Evolutionary conservation across 2,329 filamentous ascomycete genomes (phyloP).

Genomic region (Xylariales sp.): DNA sequence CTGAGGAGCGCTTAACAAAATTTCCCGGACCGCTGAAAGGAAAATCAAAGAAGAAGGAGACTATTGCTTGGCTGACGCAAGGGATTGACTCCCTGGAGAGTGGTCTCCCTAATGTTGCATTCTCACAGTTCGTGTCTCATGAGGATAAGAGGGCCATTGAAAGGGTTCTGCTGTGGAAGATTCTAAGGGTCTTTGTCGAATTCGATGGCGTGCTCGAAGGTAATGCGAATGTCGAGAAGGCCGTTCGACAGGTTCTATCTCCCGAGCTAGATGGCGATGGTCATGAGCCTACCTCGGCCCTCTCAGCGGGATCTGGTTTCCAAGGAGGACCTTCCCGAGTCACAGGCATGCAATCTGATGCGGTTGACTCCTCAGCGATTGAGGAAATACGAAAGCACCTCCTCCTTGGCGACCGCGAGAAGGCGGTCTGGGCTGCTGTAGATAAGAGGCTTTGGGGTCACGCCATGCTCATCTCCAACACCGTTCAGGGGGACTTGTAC

Average conservation of each 20-base stretch:
- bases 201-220: constrained; percentile 80
- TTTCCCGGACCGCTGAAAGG: constrained; percentile 87
- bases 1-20: constrained; percentile 67
- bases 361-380: constrained; percentile 63
- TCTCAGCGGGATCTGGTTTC: constrained; percentile 31
- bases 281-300: constrained; percentile 17
- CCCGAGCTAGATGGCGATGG: constrained; percentile 41
- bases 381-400: constrained; percentile 70
- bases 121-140: constrained; percentile 47
- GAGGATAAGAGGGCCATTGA: constrained; percentile 72
- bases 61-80: constrained; percentile 70
- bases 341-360: constrained; percentile 51
- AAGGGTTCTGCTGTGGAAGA: constrained; percentile 80
- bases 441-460: constrained; percentile 96
- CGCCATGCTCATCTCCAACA: constrained; percentile 81
- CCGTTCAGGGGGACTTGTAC: constrained; percentile 72
- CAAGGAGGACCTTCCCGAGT: constrained; percentile 32
- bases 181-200: constrained; percentile 77
- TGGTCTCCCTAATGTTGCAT: constrained; percentile 43
- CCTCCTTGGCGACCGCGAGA: constrained; percentile 77
- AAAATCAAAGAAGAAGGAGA: constrained; percentile 95
- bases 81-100: constrained; percentile 73
- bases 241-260: constrained; percentile 69
- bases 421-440: constrained; percentile 88
- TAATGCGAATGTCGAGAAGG: constrained; percentile 63